These are phyloP conservation scores for Yarrowia sp. DNA, from an alignment of 805 yeast species.

Conservation along the genomic window DNA sequence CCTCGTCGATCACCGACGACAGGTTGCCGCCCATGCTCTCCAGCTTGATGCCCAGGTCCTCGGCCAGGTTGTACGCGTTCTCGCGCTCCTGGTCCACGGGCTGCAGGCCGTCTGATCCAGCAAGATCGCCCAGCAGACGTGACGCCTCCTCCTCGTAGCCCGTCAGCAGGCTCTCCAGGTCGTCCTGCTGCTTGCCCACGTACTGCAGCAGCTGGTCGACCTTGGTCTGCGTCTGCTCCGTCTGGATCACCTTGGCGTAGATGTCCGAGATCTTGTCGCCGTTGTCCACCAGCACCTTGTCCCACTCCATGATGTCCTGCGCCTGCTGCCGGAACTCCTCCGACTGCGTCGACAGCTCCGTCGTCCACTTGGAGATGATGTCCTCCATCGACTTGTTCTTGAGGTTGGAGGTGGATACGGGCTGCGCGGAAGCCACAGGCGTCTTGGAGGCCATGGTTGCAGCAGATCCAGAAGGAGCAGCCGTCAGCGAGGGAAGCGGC, in stretches of 20 bases:
- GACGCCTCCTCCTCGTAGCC: constrained; percentile 69
- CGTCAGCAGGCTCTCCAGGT: constrained; percentile 75
- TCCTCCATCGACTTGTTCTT: constrained; percentile 93
- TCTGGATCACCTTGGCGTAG: constrained; percentile 71
- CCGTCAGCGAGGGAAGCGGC: neutral
- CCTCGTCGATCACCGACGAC: constrained; percentile 71
- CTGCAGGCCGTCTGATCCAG: constrained; percentile 41
- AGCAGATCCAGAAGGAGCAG: constrained; percentile 10
- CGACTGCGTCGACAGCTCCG: constrained; percentile 71
- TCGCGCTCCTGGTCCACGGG: constrained; percentile 77
- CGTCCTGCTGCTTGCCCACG: constrained; percentile 89
- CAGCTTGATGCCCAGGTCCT: constrained; percentile 74
- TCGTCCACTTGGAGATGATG: constrained; percentile 88
- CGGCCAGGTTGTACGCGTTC: constrained; percentile 85
- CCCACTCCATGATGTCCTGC: constrained; percentile 78
- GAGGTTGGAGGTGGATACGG: constrained; percentile 56
- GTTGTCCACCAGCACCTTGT: constrained; percentile 73
- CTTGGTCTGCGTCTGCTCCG: constrained; percentile 79
- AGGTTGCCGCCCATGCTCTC: constrained; percentile 75
- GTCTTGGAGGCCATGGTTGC: constrained; percentile 29
- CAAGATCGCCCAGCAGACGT: constrained; percentile 30
- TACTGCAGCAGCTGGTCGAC: constrained; percentile 85
- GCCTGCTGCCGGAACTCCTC: constrained; percentile 74
- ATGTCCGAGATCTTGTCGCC: constrained; percentile 80
- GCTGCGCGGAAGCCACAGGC: constrained; percentile 45